Base-by-base conservation (phyloP, 2,329 filamentous ascomycete genomes). In the Dothistroma pini region DNA sequence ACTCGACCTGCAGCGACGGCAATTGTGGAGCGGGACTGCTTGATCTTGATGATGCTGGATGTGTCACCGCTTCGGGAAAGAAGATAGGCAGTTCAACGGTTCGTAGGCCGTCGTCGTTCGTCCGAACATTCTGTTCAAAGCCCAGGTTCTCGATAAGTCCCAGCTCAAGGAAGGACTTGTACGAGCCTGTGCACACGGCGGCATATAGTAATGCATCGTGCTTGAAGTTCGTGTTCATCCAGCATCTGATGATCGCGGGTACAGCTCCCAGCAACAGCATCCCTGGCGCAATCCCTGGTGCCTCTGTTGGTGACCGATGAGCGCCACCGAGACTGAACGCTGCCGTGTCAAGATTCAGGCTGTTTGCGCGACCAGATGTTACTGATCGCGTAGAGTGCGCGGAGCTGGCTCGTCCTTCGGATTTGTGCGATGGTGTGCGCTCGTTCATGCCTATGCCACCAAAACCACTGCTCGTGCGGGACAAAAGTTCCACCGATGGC, bases 191-290 rank as follows among this genome's bases (percentile, higher is more conserved):
- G 75, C 95, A 97, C 2, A 97, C 82, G 35, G 92, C 93, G 38
- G 93, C 95, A 73, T 97, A 97, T 5, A 97, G 81, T 16, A 97
- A 83, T 10, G 91, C 89, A 66, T 89, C 88, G 72, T 96, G 93
- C 14, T 92, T 93, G 77, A 96, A 97, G 70, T 91, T 88, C 38
- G 88, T 89, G 29, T 90, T 93, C 68, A 97, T 81, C 93, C 95
- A 97, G 79, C 95, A 99, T 63, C 95, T 89, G 60, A 97, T 90
- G 67, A 99, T 96, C 32, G 92, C 91, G 6, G 95, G 95, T 6
- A 96, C 92, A 7, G 93, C 89, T 12, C 93, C 92, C 16, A 97
- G 81, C 56, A 96, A 84, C 73, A 92, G 91, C 61, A 97, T 82
- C 9, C 91, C 91, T 38, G 92, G 91, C 19, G 93, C 90, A 48